phyloP scores from a whole-genome alignment of 331 rosid genomes.

The Cucumis variabilis region DNA sequence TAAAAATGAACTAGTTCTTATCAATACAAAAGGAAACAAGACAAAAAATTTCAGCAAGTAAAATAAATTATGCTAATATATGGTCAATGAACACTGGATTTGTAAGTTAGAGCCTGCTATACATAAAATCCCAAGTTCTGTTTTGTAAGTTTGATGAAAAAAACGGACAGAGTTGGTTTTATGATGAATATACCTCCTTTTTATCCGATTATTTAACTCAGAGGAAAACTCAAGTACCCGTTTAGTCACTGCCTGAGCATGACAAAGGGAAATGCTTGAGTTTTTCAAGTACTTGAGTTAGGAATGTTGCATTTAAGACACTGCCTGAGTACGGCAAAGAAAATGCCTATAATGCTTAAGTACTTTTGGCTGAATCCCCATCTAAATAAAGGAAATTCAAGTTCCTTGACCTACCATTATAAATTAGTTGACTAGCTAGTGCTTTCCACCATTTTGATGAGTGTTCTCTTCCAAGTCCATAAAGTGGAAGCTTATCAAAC shows the following conservation, averaged over 20 bases:
- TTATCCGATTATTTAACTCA: too few species aligned
- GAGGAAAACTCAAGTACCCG: too few species aligned
- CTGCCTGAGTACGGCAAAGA: background rate
- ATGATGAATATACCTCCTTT: background rate
- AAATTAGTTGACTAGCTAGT: slow-evolving; percentile 71
- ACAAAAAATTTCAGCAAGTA: background rate
- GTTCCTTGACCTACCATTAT: slow-evolving; percentile 58
- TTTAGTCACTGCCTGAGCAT: too few species aligned
- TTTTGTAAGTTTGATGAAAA: background rate
- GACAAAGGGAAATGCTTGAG: too few species aligned
- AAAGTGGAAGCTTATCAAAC: slow-evolving; percentile 88
- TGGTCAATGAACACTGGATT: slow-evolving; percentile 5
- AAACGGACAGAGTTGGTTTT: background rate
- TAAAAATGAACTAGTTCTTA: slow-evolving; percentile 23
- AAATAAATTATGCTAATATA: background rate
- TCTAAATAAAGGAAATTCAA: slow-evolving; percentile 6
- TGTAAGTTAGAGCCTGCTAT: background rate
- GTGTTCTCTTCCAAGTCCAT: slow-evolving; percentile 84
- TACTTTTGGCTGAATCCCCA: background rate
- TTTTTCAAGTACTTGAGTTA: background rate
- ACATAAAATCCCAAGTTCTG: background rate
- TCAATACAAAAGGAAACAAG: slow-evolving; percentile 1
- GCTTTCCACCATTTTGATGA: slow-evolving; percentile 95
- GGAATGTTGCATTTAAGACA: slow-evolving; percentile 3
- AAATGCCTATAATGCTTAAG: slow-evolving; percentile 1